A percentile compares a stretch with the other conserved stretches of the same genome.
Evolutionary conservation across 2,329 filamentous ascomycete genomes (phyloP).

Genomic region (Ilyonectria robusta): DNA sequence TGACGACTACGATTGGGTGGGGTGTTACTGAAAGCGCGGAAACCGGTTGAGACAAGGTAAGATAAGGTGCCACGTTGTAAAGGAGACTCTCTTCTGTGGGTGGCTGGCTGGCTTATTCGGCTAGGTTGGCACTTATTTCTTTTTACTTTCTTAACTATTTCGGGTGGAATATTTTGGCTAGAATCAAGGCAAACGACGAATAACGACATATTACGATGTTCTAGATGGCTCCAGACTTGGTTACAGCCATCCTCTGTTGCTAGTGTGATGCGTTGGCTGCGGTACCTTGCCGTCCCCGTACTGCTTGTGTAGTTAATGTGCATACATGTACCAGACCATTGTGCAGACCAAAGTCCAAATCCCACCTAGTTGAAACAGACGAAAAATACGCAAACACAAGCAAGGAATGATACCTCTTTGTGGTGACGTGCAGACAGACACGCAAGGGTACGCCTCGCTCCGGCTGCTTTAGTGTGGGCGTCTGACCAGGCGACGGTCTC

Average conservation of each 20-base stretch:
- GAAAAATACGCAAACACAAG: not conserved
- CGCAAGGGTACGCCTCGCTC: constrained; percentile 1
- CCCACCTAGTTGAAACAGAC: constrained; percentile 8
- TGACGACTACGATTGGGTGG: constrained; percentile 37
- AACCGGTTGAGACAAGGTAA: constrained; percentile 30
- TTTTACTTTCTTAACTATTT: constrained; percentile 18
- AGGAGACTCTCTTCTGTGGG: not conserved
- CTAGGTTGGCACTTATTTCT: constrained; percentile 5
- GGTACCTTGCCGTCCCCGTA: not conserved
- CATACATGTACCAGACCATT: not conserved
- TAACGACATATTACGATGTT: constrained; percentile 41
- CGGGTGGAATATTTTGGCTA: constrained; percentile 32
- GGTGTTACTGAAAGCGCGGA: constrained; percentile 5
- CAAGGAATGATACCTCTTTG: not conserved
- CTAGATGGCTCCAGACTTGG: not conserved
- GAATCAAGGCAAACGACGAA: constrained; percentile 40
- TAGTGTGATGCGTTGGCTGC: constrained; percentile 2
- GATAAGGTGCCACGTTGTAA: constrained; percentile 2
- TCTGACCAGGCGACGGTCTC: not conserved
- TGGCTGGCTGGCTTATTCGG: constrained; percentile 7
- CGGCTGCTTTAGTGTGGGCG: not conserved
- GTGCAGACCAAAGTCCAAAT: not conserved
- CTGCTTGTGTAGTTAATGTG: not conserved
- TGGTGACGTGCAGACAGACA: not conserved
- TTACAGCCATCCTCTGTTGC: not conserved